These are phyloP conservation scores for Chlamydomonas eustigma DNA, from an alignment of 139 green algal species.

Conservation along the genomic window DNA sequence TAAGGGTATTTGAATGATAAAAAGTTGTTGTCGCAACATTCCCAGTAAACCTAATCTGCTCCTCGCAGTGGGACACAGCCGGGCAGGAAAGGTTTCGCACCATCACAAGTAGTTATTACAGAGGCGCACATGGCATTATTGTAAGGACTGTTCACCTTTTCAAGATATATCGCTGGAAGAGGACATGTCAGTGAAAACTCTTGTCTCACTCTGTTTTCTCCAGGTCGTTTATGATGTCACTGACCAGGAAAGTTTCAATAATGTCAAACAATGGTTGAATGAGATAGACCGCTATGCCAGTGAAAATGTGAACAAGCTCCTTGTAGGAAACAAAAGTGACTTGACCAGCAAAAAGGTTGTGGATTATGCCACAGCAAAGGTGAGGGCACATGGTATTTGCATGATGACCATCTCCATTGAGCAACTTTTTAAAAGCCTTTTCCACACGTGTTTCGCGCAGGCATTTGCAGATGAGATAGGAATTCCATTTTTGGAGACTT, in stretches of 20 bases:
- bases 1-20: slow-evolving; percentile 48
- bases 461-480: slow-evolving; percentile 99
- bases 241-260: slow-evolving; percentile 97
- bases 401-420: slow-evolving; percentile 1
- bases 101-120: slow-evolving; percentile 98
- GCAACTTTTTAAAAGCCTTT: background rate
- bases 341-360: slow-evolving; percentile 95
- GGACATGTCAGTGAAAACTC: no score
- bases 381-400: slow-evolving; percentile 21
- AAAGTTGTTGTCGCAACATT: no score
- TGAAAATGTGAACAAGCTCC: slow-evolving; percentile 99
- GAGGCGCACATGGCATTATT: slow-evolving; percentile 97
- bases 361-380: slow-evolving; percentile 92
- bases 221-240: slow-evolving; percentile 99
- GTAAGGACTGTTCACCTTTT: slow-evolving; percentile 58
- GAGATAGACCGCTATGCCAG: slow-evolving; percentile 99
- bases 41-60: background rate
- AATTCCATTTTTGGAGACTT: slow-evolving; percentile 98
- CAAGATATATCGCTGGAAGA: no score
- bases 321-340: slow-evolving; percentile 99
- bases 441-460: slow-evolving; percentile 22
- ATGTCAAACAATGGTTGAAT: slow-evolving; percentile 99
- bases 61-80: slow-evolving; percentile 95
- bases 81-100: slow-evolving; percentile 98
- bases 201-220: no score